Percentiles rank a stretch among this genome's conserved stretches.
These are phyloP conservation scores for Barnettozyma populi DNA, from an alignment of 805 yeast genomes.

Conservation along the genomic window DNA sequence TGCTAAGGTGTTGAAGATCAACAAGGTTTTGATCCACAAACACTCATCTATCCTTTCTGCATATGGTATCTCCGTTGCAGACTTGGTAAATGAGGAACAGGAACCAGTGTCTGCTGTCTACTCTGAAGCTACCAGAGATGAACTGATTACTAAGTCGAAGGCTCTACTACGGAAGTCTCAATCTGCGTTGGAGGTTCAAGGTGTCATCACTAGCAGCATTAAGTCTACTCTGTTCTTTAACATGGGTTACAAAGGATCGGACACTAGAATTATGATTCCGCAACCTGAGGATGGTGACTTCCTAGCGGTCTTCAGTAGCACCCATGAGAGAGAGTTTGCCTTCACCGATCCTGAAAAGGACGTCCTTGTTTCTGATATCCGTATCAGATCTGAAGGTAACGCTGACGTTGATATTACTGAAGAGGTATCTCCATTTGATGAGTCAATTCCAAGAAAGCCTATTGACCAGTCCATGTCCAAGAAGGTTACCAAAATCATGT, in stretches of 20 bases:
- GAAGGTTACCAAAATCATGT: slow-evolving; percentile 34
- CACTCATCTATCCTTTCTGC: slow-evolving; percentile 44
- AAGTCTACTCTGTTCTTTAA: slow-evolving; percentile 29
- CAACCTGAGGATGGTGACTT: slow-evolving; percentile 23
- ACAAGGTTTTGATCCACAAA: slow-evolving; percentile 38
- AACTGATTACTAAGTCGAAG: slow-evolving; percentile 9
- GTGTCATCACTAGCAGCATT: slow-evolving; percentile 23
- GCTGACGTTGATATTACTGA: slow-evolving; percentile 14
- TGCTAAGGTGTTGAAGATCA: slow-evolving; percentile 36
- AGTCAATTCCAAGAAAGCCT: slow-evolving; percentile 16
- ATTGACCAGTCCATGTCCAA: slow-evolving; percentile 15
- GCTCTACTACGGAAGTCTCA: slow-evolving; percentile 10
- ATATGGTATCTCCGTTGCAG: slow-evolving; percentile 40
- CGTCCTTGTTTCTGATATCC: slow-evolving; percentile 30
- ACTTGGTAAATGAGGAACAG: slow-evolving; percentile 26
- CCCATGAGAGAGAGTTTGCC: slow-evolving; percentile 33
- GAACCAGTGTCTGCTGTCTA: slow-evolving; percentile 24
- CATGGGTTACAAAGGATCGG: slow-evolving; percentile 43
- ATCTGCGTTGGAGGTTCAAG: slow-evolving; percentile 18
- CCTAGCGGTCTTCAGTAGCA: slow-evolving; percentile 23
- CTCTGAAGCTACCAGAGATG: slow-evolving; percentile 19
- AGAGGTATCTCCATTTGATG: slow-evolving; percentile 25
- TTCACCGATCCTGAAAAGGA: slow-evolving; percentile 31
- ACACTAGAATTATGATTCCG: slow-evolving; percentile 36
- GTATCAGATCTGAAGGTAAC: slow-evolving; percentile 30